Conservation (phyloP, 495 filamentous ascomycete genomes). For the Jackrogersella multiformis region DNA sequence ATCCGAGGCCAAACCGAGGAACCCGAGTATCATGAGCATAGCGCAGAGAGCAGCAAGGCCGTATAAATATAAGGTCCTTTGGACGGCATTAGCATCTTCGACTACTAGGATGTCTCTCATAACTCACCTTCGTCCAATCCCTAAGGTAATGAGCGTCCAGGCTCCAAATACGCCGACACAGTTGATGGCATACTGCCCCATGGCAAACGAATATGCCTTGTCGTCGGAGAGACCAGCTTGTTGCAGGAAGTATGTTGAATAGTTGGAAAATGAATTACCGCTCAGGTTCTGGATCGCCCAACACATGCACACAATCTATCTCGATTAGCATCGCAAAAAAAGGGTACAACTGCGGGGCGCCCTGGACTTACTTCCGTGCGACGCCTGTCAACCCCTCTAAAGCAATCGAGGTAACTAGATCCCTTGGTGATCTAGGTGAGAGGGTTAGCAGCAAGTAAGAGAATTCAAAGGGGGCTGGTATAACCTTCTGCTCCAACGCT, state of each 20-base stretch:
- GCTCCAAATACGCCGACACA: slow-evolving; percentile 76
- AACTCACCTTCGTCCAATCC: slow-evolving; percentile 76
- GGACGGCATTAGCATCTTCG: too few relatives aligned
- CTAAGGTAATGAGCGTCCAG: slow-evolving; percentile 75
- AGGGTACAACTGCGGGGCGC: background rate
- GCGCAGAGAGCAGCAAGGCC: slow-evolving; percentile 71
- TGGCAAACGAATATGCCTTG: slow-evolving; percentile 72
- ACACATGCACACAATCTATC: slow-evolving; percentile 73
- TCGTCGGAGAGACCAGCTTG: slow-evolving; percentile 70
- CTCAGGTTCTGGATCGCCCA: slow-evolving; percentile 87
- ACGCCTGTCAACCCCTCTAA: slow-evolving; percentile 75
- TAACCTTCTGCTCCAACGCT: slow-evolving; percentile 70
- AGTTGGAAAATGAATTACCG: slow-evolving; percentile 82
- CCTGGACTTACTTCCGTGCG: slow-evolving; percentile 66
- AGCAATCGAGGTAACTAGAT: slow-evolving; percentile 79
- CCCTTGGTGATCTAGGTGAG: slow-evolving; percentile 62
- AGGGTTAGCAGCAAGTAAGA: slow-evolving; percentile 1
- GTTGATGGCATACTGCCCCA: slow-evolving; percentile 80
- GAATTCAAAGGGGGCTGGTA: background rate
- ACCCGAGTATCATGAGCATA: slow-evolving; percentile 78
- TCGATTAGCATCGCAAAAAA: slow-evolving; percentile 17
- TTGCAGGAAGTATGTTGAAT: slow-evolving; percentile 79
- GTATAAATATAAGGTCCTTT: slow-evolving; percentile 73
- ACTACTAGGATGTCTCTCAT: too few relatives aligned
- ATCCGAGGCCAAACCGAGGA: slow-evolving; percentile 71